These are phyloP conservation scores for Xylaria sp. DNA, from an alignment of 2,329 filamentous ascomycete species.

Conservation along the genomic window DNA sequence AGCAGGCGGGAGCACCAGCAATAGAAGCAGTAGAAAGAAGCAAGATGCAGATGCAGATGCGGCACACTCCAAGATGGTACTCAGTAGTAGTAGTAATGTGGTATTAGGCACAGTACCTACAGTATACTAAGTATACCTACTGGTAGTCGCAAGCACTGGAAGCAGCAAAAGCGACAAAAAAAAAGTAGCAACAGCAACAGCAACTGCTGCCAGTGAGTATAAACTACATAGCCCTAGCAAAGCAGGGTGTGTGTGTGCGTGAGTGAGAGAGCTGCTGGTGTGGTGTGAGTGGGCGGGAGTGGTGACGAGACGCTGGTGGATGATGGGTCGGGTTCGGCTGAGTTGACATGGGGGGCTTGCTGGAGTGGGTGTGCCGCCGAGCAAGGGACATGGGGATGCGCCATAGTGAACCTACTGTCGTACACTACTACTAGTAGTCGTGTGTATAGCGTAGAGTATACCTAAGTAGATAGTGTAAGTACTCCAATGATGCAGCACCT, in stretches of 20 bases:
- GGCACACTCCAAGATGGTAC: slow-evolving; percentile 9
- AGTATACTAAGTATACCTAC: neutral
- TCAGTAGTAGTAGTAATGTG: neutral
- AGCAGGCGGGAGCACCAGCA: slow-evolving; percentile 21
- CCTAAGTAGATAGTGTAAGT: neutral
- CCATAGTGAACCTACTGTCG: neutral
- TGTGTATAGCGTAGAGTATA: neutral
- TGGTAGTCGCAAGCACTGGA: neutral
- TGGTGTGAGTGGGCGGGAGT: slow-evolving; percentile 37
- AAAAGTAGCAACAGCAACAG: slow-evolving; percentile 13
- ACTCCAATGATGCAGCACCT: neutral
- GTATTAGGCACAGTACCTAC: neutral
- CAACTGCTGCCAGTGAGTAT: slow-evolving; percentile 15
- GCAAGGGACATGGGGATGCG: slow-evolving; percentile 24
- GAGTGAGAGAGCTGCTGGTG: slow-evolving; percentile 5
- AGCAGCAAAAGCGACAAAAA: neutral
- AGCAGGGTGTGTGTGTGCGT: slow-evolving; percentile 5
- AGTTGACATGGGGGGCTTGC: slow-evolving; percentile 33
- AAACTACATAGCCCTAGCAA: neutral
- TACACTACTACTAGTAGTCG: neutral
- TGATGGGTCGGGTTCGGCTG: slow-evolving; percentile 37
- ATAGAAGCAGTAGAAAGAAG: neutral
- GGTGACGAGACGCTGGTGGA: slow-evolving; percentile 35
- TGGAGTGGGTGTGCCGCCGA: slow-evolving; percentile 33
- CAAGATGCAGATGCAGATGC: slow-evolving; percentile 9